Evolutionary conservation across 352 stramenopile genomes (phyloP).

Genomic region (Globisporangium cederbergense): DNA sequence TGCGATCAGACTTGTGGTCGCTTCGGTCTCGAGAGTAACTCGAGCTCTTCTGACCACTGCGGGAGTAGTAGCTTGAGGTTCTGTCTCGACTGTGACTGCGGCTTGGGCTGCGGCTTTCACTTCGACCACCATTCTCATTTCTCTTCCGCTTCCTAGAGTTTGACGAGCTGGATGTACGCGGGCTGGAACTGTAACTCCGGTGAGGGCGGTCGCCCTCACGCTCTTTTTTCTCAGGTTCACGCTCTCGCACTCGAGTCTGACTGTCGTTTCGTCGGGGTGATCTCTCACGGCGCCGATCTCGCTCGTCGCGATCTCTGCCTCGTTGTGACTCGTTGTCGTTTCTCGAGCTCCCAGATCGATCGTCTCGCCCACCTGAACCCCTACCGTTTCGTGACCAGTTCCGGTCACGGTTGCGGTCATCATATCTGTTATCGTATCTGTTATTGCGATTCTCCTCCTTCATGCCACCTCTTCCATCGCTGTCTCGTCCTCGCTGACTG

Average conservation of each 20-base stretch:
- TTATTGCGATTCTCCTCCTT: slow-evolving; percentile 18
- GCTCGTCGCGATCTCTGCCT: slow-evolving; percentile 12
- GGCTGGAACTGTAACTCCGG: slow-evolving; percentile 36
- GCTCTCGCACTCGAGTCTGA: slow-evolving; percentile 27
- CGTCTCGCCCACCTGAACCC: slow-evolving; percentile 13
- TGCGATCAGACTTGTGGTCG: slow-evolving; percentile 10
- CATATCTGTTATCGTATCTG: slow-evolving; percentile 22
- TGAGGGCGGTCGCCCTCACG: slow-evolving; percentile 26
- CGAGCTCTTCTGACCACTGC: slow-evolving; percentile 11
- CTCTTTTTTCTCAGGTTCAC: slow-evolving; percentile 24
- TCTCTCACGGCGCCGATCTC: slow-evolving; percentile 14
- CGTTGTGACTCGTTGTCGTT: slow-evolving; percentile 12
- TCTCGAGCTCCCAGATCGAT: slow-evolving; percentile 15
- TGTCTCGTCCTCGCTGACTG: slow-evolving; percentile 11
- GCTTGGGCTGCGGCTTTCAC: slow-evolving; percentile 37
- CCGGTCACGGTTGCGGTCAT: slow-evolving; percentile 22
- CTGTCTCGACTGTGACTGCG: slow-evolving; percentile 37
- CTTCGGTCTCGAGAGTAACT: slow-evolving; percentile 14
- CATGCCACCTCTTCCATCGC: slow-evolving; percentile 7
- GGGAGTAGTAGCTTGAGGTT: slow-evolving; percentile 16
- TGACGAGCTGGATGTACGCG: slow-evolving; percentile 23
- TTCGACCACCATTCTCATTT: slow-evolving; percentile 28
- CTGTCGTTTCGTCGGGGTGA: slow-evolving; percentile 14
- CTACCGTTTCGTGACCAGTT: slow-evolving; percentile 14
- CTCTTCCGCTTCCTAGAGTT: slow-evolving; percentile 41